Conservation (phyloP, 805 yeast species). For the Blastobotrys robertii region DNA sequence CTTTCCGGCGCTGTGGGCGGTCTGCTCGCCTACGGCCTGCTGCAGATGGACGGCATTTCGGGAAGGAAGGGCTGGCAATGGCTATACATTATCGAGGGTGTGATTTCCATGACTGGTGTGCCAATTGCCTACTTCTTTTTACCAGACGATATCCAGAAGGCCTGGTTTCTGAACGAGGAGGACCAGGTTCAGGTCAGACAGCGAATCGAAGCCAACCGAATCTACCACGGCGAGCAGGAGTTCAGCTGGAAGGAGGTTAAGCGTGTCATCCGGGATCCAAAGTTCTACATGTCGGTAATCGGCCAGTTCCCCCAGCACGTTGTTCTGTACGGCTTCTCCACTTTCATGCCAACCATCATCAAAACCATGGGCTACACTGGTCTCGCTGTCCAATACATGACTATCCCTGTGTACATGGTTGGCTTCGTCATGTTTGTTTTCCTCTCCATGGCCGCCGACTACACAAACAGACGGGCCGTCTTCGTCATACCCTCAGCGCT, state of each 20-base stretch:
- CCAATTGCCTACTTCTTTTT: conserved; percentile 34
- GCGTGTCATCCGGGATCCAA: conserved; percentile 31
- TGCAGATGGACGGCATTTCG: conserved; percentile 26
- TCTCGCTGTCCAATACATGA: conserved; percentile 34
- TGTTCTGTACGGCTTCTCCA: conserved; percentile 35
- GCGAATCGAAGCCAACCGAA: conserved; percentile 30
- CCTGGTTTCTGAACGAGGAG: conserved; percentile 32
- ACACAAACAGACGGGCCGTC: not conserved
- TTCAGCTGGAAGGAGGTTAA: conserved; percentile 27
- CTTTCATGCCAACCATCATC: conserved; percentile 38
- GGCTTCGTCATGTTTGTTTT: conserved; percentile 38
- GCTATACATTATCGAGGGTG: conserved; percentile 42
- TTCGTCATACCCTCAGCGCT: not conserved
- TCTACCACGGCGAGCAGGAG: conserved; percentile 27
- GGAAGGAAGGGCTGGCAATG: conserved; percentile 40
- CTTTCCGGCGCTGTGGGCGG: conserved; percentile 1
- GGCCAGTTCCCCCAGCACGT: conserved; percentile 38
- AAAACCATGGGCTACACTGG: conserved; percentile 35
- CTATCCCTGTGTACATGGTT: conserved; percentile 37
- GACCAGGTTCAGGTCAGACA: conserved; percentile 31
- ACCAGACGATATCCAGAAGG: conserved; percentile 33
- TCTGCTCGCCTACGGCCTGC: conserved; percentile 1
- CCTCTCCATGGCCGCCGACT: conserved; percentile 3
- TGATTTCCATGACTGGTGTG: conserved; percentile 25
- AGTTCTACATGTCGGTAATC: conserved; percentile 28